Evolutionary conservation across 345 rosid genomes (phyloP).

Genomic region (Syzygium oleosum): DNA sequence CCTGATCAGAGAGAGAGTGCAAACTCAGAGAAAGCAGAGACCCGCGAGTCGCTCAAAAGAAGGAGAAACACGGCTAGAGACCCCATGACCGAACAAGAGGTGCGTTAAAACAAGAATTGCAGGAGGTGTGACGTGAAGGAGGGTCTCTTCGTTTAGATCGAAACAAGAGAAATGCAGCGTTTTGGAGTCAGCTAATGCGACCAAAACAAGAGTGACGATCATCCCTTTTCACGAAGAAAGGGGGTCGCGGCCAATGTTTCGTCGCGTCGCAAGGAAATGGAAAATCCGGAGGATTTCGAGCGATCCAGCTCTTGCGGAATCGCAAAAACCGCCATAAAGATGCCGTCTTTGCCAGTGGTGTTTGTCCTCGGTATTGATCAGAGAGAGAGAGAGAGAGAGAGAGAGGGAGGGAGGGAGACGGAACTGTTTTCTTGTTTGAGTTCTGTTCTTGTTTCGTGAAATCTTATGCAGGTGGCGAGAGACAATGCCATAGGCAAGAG

Average conservation of each 20-base stretch:
- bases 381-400: neutral
- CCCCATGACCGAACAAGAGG: neutral
- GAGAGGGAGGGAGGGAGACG: too few relatives aligned
- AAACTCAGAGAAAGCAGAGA: neutral
- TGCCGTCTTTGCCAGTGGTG: neutral
- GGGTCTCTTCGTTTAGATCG: conserved; percentile 53
- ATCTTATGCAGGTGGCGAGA: neutral
- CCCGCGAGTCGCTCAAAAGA: neutral
- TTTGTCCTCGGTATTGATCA: neutral
- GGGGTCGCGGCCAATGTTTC: neutral
- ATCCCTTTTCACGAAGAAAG: neutral
- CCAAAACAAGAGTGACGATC: neutral
- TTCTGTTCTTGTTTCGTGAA: neutral
- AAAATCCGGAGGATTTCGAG: neutral
- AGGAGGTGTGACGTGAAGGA: neutral
- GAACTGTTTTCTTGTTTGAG: too few relatives aligned
- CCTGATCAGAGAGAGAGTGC: neutral
- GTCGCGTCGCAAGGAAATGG: neutral
- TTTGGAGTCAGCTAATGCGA: neutral
- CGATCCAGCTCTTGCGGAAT: neutral
- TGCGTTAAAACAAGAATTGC: neutral
- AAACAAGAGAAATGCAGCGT: conserved; percentile 20
- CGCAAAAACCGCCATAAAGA: neutral
- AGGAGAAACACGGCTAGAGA: neutral
- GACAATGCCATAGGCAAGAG: neutral